Evolutionary conservation across 2,329 filamentous ascomycete genomes (phyloP).

Genomic region (Trichoderma cornu-damae): DNA sequence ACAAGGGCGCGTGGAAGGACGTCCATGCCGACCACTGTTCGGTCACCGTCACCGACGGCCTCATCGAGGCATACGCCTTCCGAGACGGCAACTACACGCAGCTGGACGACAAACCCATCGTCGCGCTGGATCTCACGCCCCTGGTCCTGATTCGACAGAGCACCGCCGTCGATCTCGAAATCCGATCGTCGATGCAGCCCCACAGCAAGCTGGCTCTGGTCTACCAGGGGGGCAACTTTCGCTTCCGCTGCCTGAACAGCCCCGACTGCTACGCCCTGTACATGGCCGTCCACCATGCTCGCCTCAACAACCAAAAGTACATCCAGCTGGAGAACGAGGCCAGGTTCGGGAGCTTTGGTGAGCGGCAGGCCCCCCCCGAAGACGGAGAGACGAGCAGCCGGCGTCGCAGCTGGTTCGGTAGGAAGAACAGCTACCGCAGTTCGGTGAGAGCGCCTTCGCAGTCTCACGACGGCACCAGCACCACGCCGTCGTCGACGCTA

Average conservation of each 20-base stretch:
- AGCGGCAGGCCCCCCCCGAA: constrained; percentile 45
- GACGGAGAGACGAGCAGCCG: constrained; percentile 44
- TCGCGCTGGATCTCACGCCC: constrained; percentile 82
- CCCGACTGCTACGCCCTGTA: constrained; percentile 80
- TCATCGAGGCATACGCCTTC: constrained; percentile 53
- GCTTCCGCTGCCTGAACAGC: constrained; percentile 75
- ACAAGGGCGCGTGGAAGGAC: constrained; percentile 57
- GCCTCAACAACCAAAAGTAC: constrained; percentile 90
- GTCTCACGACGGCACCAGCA: constrained; percentile 70
- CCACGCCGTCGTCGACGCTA: constrained; percentile 52
- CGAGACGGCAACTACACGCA: constrained; percentile 24
- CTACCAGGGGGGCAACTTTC: constrained; percentile 69
- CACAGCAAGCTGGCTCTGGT: constrained; percentile 62
- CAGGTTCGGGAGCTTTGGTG: constrained; percentile 67
- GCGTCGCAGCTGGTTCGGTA: constrained; percentile 55
- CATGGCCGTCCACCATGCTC: constrained; percentile 76
- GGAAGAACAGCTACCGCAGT: constrained; percentile 60
- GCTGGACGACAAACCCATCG: constrained; percentile 41
- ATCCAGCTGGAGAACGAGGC: constrained; percentile 62
- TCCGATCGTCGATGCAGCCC: constrained; percentile 75
- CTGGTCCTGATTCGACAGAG: constrained; percentile 85
- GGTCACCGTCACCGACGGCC: constrained; percentile 52
- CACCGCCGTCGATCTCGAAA: constrained; percentile 88
- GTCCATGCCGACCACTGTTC: constrained; percentile 48
- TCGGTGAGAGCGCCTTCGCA: constrained; percentile 57